Evolutionary conservation across 2,329 filamentous ascomycete genomes (phyloP).

Genomic region (Fonsecaea pedrosoi): DNA sequence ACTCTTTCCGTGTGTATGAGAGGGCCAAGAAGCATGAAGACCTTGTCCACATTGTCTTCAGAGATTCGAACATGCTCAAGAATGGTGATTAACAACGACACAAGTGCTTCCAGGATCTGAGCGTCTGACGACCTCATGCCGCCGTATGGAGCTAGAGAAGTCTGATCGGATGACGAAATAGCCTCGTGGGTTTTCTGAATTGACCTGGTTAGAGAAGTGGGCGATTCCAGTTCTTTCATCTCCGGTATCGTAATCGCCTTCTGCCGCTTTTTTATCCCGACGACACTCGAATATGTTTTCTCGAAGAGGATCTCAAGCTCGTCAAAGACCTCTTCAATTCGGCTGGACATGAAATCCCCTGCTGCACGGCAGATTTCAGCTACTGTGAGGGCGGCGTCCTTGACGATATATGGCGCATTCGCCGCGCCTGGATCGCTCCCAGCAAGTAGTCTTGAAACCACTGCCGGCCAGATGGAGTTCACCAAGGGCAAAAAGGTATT

Average conservation of each 20-base stretch:
- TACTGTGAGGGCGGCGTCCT: constrained; percentile 73
- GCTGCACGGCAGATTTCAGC: constrained; percentile 72
- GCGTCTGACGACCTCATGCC: constrained; percentile 19
- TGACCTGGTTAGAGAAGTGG: background rate
- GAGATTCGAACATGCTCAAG: constrained; percentile 50
- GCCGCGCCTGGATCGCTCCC: constrained; percentile 66
- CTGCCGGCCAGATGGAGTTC: constrained; percentile 87
- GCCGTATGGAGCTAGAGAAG: constrained; percentile 7
- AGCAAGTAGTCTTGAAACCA: constrained; percentile 68
- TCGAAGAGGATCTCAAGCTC: constrained; percentile 52
- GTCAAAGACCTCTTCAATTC: constrained; percentile 73
- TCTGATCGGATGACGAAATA: background rate
- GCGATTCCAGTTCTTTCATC: background rate
- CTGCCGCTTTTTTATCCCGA: background rate
- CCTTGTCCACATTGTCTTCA: constrained; percentile 49
- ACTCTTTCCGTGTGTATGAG: constrained; percentile 21
- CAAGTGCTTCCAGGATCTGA: constrained; percentile 33
- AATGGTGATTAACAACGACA: constrained; percentile 48
- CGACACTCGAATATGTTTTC: constrained; percentile 10
- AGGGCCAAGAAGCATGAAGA: constrained; percentile 47
- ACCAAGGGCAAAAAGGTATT: constrained; percentile 86
- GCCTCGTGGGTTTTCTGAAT: background rate
- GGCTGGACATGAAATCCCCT: constrained; percentile 78
- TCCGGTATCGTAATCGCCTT: background rate
- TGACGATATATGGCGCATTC: constrained; percentile 43